These are phyloP conservation scores for Stephania japonica DNA, from an alignment of 164 flowering plant genomes.

Conservation along the genomic window DNA sequence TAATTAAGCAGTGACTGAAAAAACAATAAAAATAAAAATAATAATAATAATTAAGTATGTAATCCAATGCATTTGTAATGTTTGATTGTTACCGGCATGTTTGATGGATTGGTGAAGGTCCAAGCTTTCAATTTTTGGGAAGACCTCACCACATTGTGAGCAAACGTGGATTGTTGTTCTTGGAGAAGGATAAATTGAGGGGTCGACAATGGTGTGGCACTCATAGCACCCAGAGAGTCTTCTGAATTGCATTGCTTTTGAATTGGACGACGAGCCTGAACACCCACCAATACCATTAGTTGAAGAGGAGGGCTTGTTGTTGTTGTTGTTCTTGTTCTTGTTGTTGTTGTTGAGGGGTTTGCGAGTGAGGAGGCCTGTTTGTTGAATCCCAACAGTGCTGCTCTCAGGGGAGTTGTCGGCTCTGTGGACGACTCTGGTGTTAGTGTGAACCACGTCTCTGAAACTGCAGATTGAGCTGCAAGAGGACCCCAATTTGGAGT, in stretches of 20 bases:
- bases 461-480: constrained; percentile 75
- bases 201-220: constrained; percentile 32
- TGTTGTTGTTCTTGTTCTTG: no score
- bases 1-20: no score
- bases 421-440: constrained; percentile 74
- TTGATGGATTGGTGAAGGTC: constrained; percentile 82
- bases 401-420: constrained; percentile 80
- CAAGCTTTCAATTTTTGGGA: constrained; percentile 72
- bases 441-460: constrained; percentile 73
- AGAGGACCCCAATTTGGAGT: constrained; percentile 54
- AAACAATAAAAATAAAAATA: no score
- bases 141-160: constrained; percentile 87
- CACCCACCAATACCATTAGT: constrained; percentile 18
- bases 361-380: constrained; percentile 40
- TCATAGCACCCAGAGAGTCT: constrained; percentile 40
- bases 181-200: constrained; percentile 43
- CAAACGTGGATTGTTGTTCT: constrained; percentile 67
- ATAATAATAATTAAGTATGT: no score
- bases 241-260: constrained; percentile 31
- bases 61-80: no score
- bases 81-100: constrained; percentile 61
- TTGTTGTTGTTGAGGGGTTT: constrained; percentile 16
- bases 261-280: constrained; percentile 13
- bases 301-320: no score
- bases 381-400: constrained; percentile 49